phyloP scores from a whole-genome alignment of 2,329 filamentous ascomycete genomes.

The Fusarium fujikuroi region DNA sequence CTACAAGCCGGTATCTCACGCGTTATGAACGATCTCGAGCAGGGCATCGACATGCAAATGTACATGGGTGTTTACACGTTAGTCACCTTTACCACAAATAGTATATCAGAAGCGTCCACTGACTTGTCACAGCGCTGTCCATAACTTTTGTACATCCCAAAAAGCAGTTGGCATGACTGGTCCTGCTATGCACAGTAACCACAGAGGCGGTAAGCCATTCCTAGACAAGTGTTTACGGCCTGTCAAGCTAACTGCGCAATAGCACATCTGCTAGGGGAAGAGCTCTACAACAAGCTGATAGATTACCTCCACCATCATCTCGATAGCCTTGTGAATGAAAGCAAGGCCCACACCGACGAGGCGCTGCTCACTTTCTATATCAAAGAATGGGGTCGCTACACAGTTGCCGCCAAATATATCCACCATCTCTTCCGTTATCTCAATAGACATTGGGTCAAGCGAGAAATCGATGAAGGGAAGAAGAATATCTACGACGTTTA shows the following conservation, averaged over 20 bases:
- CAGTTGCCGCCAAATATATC: conserved; percentile 94
- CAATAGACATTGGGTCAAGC: conserved; percentile 98
- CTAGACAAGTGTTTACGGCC: background rate
- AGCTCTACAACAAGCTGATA: conserved; percentile 92
- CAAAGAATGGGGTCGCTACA: conserved; percentile 95
- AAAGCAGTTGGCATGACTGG: conserved; percentile 78
- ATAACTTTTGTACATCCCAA: conserved; percentile 99
- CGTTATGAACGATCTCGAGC: conserved; percentile 92
- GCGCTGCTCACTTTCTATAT: conserved; percentile 94
- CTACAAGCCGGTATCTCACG: conserved; percentile 87
- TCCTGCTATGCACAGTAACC: conserved; percentile 52
- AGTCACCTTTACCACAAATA: conserved; percentile 13
- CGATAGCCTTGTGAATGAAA: conserved; percentile 73
- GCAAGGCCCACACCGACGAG: conserved; percentile 86
- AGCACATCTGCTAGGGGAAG: conserved; percentile 95
- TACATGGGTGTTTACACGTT: conserved; percentile 98
- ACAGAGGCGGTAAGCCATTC: conserved; percentile 68
- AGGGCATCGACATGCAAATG: conserved; percentile 93
- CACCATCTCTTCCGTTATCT: conserved; percentile 97
- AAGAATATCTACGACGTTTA: conserved; percentile 99
- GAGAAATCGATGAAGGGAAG: conserved; percentile 98
- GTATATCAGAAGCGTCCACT: conserved; percentile 42
- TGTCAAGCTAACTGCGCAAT: conserved; percentile 26
- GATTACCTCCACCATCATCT: conserved; percentile 86
- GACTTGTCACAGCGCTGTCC: conserved; percentile 75